Evolutionary conservation across 768 basidiomycete species (phyloP), one percentile per base, ranked within the genome.

Genomic region (Termitomyces heimii): DNA sequence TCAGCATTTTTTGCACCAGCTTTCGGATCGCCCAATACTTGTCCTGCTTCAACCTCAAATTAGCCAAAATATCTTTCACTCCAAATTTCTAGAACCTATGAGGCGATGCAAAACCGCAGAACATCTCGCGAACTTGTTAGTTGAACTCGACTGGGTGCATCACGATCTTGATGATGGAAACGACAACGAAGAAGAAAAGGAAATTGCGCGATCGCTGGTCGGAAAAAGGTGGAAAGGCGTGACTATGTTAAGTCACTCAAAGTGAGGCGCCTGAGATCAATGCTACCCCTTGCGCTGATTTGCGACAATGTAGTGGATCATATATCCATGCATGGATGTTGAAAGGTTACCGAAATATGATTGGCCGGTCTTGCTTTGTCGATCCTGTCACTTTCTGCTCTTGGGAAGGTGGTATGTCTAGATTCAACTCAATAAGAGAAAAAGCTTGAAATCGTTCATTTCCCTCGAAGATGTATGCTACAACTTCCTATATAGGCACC

Each of bases 371-470:
- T 9, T 93, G 91, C 67, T 94, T 97, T 65, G 87, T 94, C 32
- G 95, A 98, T 66, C 93, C 95, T 9, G 88, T 90, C 29, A 83
- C 88, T 0, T 92, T 94, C 70, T 94, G 92, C 69, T 84, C 88
- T 6, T 98, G 94, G 94, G 94, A 97, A 80, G 94, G 93, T 58
- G 88, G 89, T 88, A 63, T 58, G 82, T 77, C 9, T 35, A 10
- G 32, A 13, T n/a, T 56, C 22, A 18, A 28, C 46, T 32, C 52
- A 24, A 43, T 20, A 13, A 46, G 18, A 18, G 52, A 13, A 48
- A 34, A 43, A 45, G 22, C 16, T 52, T 6, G 2, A 2, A 49
- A 13, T 46, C 32, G 20, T 47, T 20, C 12, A 24, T 32, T 37
- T 48, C 22, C 6, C 4, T 20, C 26, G 24, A 63, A 89, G 92